Conservation (phyloP, 2,329 filamentous ascomycete species). For the Sarocladium strictum region DNA sequence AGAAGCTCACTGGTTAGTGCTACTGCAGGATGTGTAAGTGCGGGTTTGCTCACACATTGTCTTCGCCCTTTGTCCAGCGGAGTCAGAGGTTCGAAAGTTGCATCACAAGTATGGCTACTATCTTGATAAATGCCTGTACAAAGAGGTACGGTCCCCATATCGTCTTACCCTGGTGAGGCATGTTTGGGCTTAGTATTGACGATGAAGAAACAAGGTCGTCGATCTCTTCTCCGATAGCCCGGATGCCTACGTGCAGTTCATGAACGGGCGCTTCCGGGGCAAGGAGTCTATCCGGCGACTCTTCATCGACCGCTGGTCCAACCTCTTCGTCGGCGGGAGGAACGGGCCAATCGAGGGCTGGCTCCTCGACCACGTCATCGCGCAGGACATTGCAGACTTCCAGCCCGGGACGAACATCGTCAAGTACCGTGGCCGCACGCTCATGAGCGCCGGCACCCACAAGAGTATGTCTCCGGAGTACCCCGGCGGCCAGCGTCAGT, state of each 20-base stretch:
- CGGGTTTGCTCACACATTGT: too few relatives aligned
- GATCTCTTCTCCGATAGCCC: background rate
- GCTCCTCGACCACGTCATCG: background rate
- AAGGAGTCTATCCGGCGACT: background rate
- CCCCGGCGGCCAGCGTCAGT: background rate
- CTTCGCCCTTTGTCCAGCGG: background rate
- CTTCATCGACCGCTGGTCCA: background rate
- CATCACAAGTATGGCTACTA: constrained; percentile 1
- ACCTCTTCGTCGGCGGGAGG: background rate
- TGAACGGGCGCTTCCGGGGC: background rate
- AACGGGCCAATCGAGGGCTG: background rate
- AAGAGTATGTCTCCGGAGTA: background rate
- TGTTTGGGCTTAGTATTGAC: background rate
- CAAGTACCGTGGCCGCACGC: background rate
- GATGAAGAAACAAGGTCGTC: background rate
- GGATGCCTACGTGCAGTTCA: background rate
- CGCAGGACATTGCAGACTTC: background rate
- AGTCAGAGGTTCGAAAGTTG: background rate
- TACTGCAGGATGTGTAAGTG: too few relatives aligned
- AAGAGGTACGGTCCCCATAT: background rate
- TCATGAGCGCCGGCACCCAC: background rate
- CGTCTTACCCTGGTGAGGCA: too few relatives aligned
- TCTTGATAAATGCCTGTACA: background rate
- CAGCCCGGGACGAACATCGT: background rate
- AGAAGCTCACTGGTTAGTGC: background rate